A percentile compares a stretch with the other conserved stretches of the same genome.
Conservation (phyloP, 257 asterid genomes). For the Nicotiana otophora region DNA sequence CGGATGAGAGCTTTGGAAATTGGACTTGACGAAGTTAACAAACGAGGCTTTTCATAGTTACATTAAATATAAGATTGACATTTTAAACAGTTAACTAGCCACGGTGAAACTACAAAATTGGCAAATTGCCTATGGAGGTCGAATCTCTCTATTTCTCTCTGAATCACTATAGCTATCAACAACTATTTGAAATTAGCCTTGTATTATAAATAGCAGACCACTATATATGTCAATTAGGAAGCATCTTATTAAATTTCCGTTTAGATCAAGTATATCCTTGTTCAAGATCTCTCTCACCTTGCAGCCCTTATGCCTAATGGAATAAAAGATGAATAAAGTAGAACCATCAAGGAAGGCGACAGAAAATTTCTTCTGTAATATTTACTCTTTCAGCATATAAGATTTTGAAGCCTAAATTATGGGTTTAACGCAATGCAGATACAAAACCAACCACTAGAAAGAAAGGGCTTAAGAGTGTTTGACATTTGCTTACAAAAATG, state of each 20-base stretch:
- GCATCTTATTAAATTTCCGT: background rate
- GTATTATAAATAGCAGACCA: background rate
- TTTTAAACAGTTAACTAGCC: background rate
- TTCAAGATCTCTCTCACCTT: background rate
- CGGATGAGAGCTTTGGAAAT: background rate
- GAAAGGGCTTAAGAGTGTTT: background rate
- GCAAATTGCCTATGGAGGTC: background rate
- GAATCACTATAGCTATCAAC: background rate
- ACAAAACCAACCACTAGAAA: background rate
- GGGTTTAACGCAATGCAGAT: background rate
- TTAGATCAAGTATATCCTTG: background rate
- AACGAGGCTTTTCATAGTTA: background rate
- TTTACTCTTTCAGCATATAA: background rate
- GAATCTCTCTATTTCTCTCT: background rate
- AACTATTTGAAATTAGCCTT: background rate
- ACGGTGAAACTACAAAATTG: background rate
- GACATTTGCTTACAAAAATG: background rate
- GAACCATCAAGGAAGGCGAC: background rate
- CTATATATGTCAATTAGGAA: background rate
- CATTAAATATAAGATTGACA: background rate
- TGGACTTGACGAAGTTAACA: background rate
- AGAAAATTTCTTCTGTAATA: background rate
- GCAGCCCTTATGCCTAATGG: background rate
- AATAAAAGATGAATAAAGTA: background rate
- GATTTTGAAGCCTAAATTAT: background rate